A percentile compares a stretch with the other conserved stretches of the same genome.
These are phyloP conservation scores for Acanthamoeba lenticulata DNA, from an alignment of 208 protist genomes.

Conservation along the genomic window DNA sequence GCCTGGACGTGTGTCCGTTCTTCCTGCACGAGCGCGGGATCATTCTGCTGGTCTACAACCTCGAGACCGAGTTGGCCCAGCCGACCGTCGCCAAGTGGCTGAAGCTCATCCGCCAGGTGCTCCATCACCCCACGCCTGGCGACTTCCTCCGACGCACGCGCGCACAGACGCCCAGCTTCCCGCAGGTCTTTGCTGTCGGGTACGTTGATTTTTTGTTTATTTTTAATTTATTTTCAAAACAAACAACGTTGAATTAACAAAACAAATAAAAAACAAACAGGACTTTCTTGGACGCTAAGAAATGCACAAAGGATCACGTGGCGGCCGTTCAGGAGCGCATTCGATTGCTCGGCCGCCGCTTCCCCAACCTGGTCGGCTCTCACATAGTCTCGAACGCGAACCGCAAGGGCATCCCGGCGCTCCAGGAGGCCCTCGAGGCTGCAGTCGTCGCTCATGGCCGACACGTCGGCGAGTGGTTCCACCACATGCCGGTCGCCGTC, in stretches of 20 bases:
- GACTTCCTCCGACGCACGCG: not conserved
- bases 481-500: not conserved
- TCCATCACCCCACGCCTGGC: not conserved
- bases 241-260: not conserved
- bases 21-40: not conserved
- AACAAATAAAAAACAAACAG: not conserved
- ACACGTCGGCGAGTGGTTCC: not conserved
- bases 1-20: conserved; percentile 11
- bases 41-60: conserved; percentile 20
- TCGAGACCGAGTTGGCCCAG: not conserved
- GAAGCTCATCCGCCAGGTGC: conserved; percentile 3
- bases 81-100: not conserved
- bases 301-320: not conserved
- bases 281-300: not conserved
- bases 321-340: not conserved
- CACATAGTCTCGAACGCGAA: not conserved
- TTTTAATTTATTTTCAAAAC: not conserved
- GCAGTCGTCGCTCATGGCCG: not conserved
- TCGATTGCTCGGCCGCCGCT: not conserved
- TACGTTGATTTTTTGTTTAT: not conserved
- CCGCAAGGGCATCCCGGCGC: not conserved
- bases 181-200: not conserved
- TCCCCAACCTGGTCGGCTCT: not conserved
- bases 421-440: not conserved
- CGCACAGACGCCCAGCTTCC: not conserved